phyloP scores from a whole-genome alignment of 1,284 basidiomycete species.

The Neolentinus lepideus region DNA sequence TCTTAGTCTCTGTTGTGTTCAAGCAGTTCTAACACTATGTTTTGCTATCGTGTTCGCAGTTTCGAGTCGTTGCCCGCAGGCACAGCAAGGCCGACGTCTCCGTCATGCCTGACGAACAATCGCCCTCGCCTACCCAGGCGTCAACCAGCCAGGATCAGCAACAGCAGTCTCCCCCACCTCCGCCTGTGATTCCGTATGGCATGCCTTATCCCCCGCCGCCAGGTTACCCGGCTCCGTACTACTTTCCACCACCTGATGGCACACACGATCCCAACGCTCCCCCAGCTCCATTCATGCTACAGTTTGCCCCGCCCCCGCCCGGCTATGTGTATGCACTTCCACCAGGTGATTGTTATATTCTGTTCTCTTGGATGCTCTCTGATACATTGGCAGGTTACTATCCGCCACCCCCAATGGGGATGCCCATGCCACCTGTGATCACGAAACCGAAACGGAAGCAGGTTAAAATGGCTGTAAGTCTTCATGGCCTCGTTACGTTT shows the following conservation, averaged over 20 bases:
- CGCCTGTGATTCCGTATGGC: conserved; percentile 33
- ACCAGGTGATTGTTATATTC: conserved; percentile 39
- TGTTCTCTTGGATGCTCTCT: conserved; percentile 3
- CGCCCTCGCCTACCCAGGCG: conserved; percentile 19
- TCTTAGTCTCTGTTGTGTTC: not conserved
- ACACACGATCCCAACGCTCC: conserved; percentile 39
- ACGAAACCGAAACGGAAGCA: conserved; percentile 69
- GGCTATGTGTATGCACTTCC: conserved; percentile 52
- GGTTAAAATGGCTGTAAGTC: conserved; percentile 80
- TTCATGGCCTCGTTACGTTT: conserved; percentile 7
- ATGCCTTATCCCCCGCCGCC: conserved; percentile 37
- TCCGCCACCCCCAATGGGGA: conserved; percentile 15
- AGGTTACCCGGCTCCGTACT: conserved; percentile 35
- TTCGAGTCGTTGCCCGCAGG: not conserved
- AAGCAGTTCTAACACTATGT: not conserved
- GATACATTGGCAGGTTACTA: conserved; percentile 23
- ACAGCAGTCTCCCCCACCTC: conserved; percentile 17
- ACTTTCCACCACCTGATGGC: conserved; percentile 31
- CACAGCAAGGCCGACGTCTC: not conserved
- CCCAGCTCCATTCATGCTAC: conserved; percentile 45
- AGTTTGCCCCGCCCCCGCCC: conserved; percentile 38
- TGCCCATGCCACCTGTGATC: conserved; percentile 12
- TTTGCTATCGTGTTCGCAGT: not conserved
- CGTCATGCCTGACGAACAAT: conserved; percentile 22
- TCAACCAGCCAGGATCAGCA: conserved; percentile 16